Percentiles rank a stretch among this genome's conserved stretches.
Conservation (phyloP, 1,139 yeast species). For the Keqinozyma sinolaborantium region DNA sequence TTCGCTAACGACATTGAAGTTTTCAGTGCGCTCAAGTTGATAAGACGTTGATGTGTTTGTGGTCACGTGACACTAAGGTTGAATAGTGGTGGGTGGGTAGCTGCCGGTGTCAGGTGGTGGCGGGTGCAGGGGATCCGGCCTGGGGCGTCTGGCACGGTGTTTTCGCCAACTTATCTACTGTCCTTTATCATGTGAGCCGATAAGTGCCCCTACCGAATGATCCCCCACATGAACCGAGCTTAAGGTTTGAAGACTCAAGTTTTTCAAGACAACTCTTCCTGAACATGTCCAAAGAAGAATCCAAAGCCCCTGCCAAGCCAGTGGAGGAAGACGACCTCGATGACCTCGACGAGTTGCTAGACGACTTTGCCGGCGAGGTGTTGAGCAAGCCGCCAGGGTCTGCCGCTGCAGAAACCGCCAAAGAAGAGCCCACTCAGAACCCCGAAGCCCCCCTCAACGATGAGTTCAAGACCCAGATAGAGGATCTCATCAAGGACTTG, state of each 20-base stretch:
- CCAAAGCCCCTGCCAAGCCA: neutral
- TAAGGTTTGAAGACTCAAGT: neutral
- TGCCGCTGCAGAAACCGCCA: slow-evolving; percentile 62
- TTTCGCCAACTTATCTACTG: no score
- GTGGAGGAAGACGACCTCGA: slow-evolving; percentile 56
- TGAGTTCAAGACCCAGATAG: slow-evolving; percentile 49
- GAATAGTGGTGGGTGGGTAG: neutral
- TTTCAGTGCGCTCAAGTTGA: no score
- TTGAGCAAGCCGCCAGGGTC: slow-evolving; percentile 62
- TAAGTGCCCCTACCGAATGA: neutral
- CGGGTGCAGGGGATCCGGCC: no score
- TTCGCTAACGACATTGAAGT: slow-evolving; percentile 54
- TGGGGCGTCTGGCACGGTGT: no score
- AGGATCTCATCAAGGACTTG: slow-evolving; percentile 57
- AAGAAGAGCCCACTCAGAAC: slow-evolving; percentile 43
- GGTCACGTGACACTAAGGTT: neutral
- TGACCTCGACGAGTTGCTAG: slow-evolving; percentile 71
- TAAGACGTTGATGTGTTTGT: no score
- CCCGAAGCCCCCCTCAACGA: slow-evolving; percentile 25
- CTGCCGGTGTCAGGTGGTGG: neutral
- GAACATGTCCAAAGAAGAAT: neutral
- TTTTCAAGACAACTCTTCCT: no score
- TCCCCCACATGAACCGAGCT: slow-evolving; percentile 1
- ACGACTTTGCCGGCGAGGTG: slow-evolving; percentile 76
- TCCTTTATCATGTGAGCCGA: no score